Evolutionary conservation across 129 eudicot species (phyloP), one percentile per base, ranked within the genome.

Genomic region (Dittrichia graveolens): DNA sequence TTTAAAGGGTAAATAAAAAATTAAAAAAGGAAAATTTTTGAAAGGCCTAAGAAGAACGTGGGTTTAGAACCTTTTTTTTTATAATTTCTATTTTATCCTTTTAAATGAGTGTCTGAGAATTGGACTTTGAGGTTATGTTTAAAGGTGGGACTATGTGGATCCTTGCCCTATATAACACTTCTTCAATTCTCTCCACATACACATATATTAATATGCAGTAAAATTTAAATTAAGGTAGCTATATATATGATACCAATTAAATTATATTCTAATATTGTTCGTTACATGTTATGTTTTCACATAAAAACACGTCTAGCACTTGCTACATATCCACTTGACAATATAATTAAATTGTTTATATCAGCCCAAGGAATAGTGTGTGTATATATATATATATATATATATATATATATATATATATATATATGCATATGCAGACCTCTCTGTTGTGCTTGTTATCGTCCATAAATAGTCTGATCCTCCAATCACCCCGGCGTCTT

Each of bases 381-480:
- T 75, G 75, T 56, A 82, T 58, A 74, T 75, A 77, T 67, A 71
- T 79, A 45, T 14, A 69, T 56, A 82, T 58, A 74, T 75, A 77
- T 67, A 71, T 79, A 45, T 14, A 69, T 35, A 47, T 4, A 65
- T 6, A 65, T 56, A 14, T 24, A 80, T 58, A 71, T 75, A 75
- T 67, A 71, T 79, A 40, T 14, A 69, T 35, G 37, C 2, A 65
- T 6, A 65, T 56, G 19, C 16, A 67, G n/a, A 19, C 12, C n/a
- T 24, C 50, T 56, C 37, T 57, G 40, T 46, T 41, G 42, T 58
- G 65, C 79, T 84, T 79, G 85, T 66, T 72, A 90, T 61, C 73
- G 74, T 81, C 82, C 78, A 81, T 84, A 91, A 91, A 88, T 83
- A 88, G 85, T 59, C 55, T 37, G 73, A 46, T 76, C 82, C 80